Evolutionary conservation across 495 filamentous ascomycete species (phyloP), one percentile per base, ranked within the genome.

Genomic region (Penicilliopsis zonata): DNA sequence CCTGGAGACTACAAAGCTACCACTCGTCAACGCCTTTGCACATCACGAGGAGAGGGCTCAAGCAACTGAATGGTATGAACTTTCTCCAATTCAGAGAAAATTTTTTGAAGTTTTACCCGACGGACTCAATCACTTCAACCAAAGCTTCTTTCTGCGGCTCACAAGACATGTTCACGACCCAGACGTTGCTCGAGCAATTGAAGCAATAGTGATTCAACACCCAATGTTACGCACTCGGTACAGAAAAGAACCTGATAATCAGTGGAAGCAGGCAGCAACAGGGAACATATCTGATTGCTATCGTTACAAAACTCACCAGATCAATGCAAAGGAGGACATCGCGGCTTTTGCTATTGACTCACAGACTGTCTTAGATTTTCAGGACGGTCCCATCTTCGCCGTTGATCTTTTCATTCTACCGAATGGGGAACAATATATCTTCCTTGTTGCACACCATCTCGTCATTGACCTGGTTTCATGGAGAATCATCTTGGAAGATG

Each of bases 171-270:
- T 67, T 17, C 40, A 54, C 4, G 31, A 57, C 3, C 47, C 55
- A 8, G 59, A 63, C 12, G 33, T 80, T 9, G 37, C 43, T 4
- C 44, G 51, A 1, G 69, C 72, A 1, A 33, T 71, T 13, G 53
- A 65, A 20, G 50, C 63, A 0, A 42, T 78, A 5, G 63, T 76
- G 9, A 46, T 46, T 1, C 69, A 65, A n/a, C 76, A 81, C 37
- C 59, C 69, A 5, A 79, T 78, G 74, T 56, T 81, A 9, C 59
- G 74, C 21, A 65, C 65, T 3, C 66, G 76, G 9, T 81, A 71
- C 41, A 47, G 33, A 12, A 50, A 35, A n/a, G 17, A 20, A 2
- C 15, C 24, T 5, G 30, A 46, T 16, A 42, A 38, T 9, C 22
- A 39, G 6, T 59, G 55, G 55, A 40, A 33, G 22, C 53, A 59